phyloP scores from a whole-genome alignment of 768 basidiomycete species.

The Kwoniella botswanensis region DNA sequence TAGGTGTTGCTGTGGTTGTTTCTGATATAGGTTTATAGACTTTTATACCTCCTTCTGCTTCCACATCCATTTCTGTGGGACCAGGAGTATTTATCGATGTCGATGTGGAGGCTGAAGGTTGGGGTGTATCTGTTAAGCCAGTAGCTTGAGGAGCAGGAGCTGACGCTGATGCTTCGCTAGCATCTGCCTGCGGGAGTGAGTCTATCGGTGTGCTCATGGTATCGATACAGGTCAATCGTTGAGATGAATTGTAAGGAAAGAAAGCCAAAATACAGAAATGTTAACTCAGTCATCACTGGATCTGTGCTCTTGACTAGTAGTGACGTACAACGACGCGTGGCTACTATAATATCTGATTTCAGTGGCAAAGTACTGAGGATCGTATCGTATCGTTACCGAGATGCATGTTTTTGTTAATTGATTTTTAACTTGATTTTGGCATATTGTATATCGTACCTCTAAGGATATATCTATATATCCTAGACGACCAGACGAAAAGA shows the following conservation, averaged over 20 bases:
- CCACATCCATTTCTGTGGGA: not conserved
- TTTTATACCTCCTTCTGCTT: slow-evolving; percentile 5
- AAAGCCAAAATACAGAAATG: too few relatives aligned
- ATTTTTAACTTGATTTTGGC: too few relatives aligned
- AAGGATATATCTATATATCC: not conserved
- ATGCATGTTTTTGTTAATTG: slow-evolving; percentile 5
- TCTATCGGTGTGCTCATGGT: too few relatives aligned
- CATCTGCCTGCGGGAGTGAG: too few relatives aligned
- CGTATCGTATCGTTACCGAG: not conserved
- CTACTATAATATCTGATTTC: not conserved
- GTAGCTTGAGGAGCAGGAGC: too few relatives aligned
- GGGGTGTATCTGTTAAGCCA: not conserved
- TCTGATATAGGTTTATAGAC: slow-evolving; percentile 24
- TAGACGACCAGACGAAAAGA: not conserved
- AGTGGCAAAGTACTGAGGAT: not conserved
- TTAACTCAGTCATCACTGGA: too few relatives aligned
- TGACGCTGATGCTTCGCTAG: too few relatives aligned
- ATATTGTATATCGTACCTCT: too few relatives aligned
- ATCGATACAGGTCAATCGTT: too few relatives aligned
- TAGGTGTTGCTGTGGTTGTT: not conserved
- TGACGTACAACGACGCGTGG: not conserved
- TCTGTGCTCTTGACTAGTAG: too few relatives aligned
- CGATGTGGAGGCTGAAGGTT: not conserved
- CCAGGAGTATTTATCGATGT: not conserved
- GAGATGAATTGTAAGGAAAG: too few relatives aligned